phyloP scores from a whole-genome alignment of 148 eudicot genomes.

The Diospyros lotus region DNA sequence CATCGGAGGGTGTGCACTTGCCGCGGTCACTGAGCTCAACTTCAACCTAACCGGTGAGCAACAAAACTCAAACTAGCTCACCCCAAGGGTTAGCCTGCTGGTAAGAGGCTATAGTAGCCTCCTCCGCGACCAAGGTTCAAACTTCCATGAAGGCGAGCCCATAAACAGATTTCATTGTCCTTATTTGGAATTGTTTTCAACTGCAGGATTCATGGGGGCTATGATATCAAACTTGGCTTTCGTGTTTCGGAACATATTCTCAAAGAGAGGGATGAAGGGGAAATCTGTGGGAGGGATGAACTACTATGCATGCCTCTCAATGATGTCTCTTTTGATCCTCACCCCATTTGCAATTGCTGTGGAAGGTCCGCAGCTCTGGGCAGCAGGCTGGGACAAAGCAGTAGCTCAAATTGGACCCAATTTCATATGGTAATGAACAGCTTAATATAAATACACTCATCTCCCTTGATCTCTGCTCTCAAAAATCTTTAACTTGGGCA shows the following conservation, averaged over 20 bases:
- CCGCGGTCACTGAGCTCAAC: slow-evolving; percentile 51
- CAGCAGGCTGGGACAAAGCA: slow-evolving; percentile 47
- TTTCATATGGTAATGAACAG: slow-evolving; percentile 30
- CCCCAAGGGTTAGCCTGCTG: too few relatives aligned
- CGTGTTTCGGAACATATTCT: slow-evolving; percentile 43
- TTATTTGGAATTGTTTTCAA: neutral
- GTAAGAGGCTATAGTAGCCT: too few relatives aligned
- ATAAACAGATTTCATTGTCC: neutral
- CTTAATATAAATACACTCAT: neutral
- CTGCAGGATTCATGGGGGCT: slow-evolving; percentile 50
- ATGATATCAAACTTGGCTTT: slow-evolving; percentile 54
- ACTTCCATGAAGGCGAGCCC: neutral
- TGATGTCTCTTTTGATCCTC: slow-evolving; percentile 46
- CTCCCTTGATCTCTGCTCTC: neutral
- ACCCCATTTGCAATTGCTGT: slow-evolving; percentile 50
- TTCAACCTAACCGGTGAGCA: slow-evolving; percentile 40
- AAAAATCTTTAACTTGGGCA: neutral
- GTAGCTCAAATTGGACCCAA: slow-evolving; percentile 45
- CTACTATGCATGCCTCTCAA: slow-evolving; percentile 43
- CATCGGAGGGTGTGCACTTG: slow-evolving; percentile 49
- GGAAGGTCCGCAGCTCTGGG: slow-evolving; percentile 55
- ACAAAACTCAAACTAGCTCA: neutral
- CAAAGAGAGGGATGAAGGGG: slow-evolving; percentile 52
- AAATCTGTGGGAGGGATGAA: slow-evolving; percentile 48
- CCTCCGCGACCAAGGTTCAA: too few relatives aligned